Base-by-base conservation (phyloP, 2,329 filamentous ascomycete species). In the Aspergillus sp. region DNA sequence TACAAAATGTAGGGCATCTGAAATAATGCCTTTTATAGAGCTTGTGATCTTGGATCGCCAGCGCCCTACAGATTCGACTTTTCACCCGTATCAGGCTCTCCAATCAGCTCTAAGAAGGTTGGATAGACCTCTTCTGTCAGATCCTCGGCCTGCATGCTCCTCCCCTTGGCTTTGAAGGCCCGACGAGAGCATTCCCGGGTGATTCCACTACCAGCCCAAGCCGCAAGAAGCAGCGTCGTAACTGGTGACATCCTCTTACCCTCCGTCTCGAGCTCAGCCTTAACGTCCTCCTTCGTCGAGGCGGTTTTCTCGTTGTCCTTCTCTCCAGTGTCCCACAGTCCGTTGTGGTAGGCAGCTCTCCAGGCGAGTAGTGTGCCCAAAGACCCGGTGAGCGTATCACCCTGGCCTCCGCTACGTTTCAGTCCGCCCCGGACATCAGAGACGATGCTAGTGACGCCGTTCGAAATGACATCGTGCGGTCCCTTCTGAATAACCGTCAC, bases 401-500 rank as follows among this genome's bases (percentile, higher is more conserved):
- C 93, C 70, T 98, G 93, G 0, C 93, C 93, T 42, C 91, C 93
- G 48, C 87, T 91, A 54, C 93, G 77, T 79, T 98, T 98, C 65
- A 82, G 69, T 1, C 91, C 91, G 6, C 93, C 93, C 59, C 81
- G 71, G 2, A 90, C 70, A 56, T 95, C 89, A 28, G 84, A 86
- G 0, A 85, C 72, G 28, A 90, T 69, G n/a, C 86, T 94, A 45
- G 76, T 75, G 48, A 78, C 73, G 8, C 90, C 88, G 58, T 95
- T 86, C 2, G 84, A 88, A 50, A 98, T 87, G 54, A 85, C 81
- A 68, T 98, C 93, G 51, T 80, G 80, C 2, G 69, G 65, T 2
- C 93, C 93, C 73, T 98, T 98, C 66, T 96, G 87, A 40, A 97
- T 78, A 46, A 98, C 82, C 1, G 88, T 94, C 29, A 96, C 88